Evolutionary conservation across 2,329 filamentous ascomycete genomes (phyloP).

Genomic region (Geosmithia flava): DNA sequence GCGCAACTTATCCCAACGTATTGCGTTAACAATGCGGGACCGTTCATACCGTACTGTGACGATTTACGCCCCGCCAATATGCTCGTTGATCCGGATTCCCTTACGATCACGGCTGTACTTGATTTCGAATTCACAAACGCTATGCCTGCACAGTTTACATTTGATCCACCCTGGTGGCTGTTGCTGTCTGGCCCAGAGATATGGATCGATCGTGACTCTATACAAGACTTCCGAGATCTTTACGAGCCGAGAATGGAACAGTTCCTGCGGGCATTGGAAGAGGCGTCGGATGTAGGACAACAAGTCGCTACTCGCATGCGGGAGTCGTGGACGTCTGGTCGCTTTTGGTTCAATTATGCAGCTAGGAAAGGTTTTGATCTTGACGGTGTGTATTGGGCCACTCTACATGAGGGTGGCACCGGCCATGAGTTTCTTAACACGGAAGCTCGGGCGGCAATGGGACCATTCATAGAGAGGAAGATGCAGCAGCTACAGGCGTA

Average conservation of each 20-base stretch:
- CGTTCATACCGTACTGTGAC: constrained; percentile 24
- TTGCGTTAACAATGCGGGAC: constrained; percentile 15
- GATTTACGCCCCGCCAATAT: constrained; percentile 25
- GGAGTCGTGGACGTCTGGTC: constrained; percentile 17
- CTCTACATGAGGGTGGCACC: constrained; percentile 11
- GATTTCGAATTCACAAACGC: constrained; percentile 28
- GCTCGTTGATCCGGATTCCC: constrained; percentile 19
- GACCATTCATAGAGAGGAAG: constrained; percentile 12
- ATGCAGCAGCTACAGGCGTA: constrained; percentile 16
- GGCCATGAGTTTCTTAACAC: constrained; percentile 12
- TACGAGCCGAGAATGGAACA: constrained; percentile 21
- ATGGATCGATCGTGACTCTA: constrained; percentile 9
- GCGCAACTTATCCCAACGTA: constrained; percentile 16
- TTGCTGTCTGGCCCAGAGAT: constrained; percentile 12
- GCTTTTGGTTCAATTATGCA: constrained; percentile 25
- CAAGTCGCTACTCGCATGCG: constrained; percentile 15
- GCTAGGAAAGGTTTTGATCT: constrained; percentile 21
- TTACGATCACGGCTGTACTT: constrained; percentile 21
- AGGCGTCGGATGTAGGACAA: constrained; percentile 9
- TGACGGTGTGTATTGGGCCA: constrained; percentile 9
- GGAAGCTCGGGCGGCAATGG: constrained; percentile 10
- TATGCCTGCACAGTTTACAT: constrained; percentile 23
- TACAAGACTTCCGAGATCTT: constrained; percentile 10
- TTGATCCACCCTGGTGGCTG: constrained; percentile 26
- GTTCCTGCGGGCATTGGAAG: constrained; percentile 20